Evolutionary conservation across 2,329 filamentous ascomycete species (phyloP).

Genomic region (Rhynchosporium secalis): DNA sequence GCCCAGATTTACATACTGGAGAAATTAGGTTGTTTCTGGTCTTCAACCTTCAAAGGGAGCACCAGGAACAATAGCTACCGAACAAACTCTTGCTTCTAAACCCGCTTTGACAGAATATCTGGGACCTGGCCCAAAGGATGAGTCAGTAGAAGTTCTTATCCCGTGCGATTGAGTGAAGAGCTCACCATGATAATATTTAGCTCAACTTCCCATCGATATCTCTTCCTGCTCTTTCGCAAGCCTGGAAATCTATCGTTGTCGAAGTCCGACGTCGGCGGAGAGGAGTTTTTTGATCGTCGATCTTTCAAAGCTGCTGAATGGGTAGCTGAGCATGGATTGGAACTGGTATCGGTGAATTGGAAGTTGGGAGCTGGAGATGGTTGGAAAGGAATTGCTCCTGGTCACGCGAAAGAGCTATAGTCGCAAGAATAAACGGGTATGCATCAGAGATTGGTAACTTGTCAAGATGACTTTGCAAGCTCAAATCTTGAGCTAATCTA

Average conservation of each 20-base stretch:
- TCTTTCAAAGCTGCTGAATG: constrained; percentile 17
- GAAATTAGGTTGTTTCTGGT: constrained; percentile 14
- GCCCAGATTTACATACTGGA: constrained; percentile 16
- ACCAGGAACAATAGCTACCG: neutral
- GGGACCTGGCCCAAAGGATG: constrained; percentile 16
- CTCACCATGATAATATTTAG: neutral
- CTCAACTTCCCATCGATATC: constrained; percentile 13
- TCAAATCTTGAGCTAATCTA: no score
- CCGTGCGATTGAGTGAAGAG: neutral
- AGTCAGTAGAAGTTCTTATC: neutral
- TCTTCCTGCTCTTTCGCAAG: constrained; percentile 16
- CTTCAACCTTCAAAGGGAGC: constrained; percentile 4
- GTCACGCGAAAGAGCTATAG: constrained; percentile 3
- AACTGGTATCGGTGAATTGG: constrained; percentile 15
- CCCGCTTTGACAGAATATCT: constrained; percentile 15
- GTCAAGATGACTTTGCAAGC: neutral
- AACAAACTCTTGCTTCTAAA: neutral
- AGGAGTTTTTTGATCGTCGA: constrained; percentile 15
- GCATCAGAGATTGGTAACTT: neutral
- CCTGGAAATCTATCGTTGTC: constrained; percentile 7
- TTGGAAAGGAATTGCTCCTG: constrained; percentile 1
- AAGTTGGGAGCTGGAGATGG: constrained; percentile 16
- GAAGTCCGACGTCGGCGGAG: constrained; percentile 17
- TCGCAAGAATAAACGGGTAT: neutral
- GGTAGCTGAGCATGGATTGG: constrained; percentile 16